Evolutionary conservation across 2,329 filamentous ascomycete genomes (phyloP), one percentile per base, ranked within the genome.

Genomic region (Cordyceps tenuipes): DNA sequence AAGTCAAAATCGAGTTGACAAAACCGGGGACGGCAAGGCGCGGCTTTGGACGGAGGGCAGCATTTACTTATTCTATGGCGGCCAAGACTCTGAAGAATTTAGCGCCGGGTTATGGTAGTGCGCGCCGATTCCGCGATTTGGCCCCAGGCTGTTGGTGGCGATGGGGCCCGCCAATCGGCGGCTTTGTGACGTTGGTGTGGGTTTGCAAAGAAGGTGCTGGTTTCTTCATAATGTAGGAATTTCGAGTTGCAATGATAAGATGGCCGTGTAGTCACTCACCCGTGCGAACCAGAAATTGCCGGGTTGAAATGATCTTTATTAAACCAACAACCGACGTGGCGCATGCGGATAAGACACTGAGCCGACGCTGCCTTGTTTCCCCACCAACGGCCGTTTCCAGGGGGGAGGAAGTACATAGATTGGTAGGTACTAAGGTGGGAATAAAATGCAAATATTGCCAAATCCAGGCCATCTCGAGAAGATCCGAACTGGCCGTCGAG

Each of bases 1-100:
- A 23, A 23, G 23, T 23, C 23, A 23, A 43, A 43, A n/a, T n/a
- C 39, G 34, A 29, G 31, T 8, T n/a, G 6, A 48, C 19, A 57
- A 57, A 39, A 49, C 17, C 23, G 46, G 55, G 46, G 47, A 41
- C 55, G 55, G 55, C 55, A 57, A 57, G 46, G 34, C 23, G 43
- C 55, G 55, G 55, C 55, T 57, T 57, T 57, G 23, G 23, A 57
- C 19, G 31, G 44, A 49, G 26, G 17, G 7, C 6, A 17, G 17
- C n/a, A 23, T 23, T 23, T 55, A 26, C 29, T 29, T 31, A 4
- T 29, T 31, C 15, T 15, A 5, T 12, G 3, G 1, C 3, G n/a
- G n/a, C 19, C 19, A 36, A 36, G 3, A n/a, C 34, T n/a, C 8
- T 23, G 19, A 7, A 10, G 21, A 53, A n/a, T 21, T 21, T 46